Evolutionary conservation across 495 filamentous ascomycete genomes (phyloP).

Genomic region (Penicillium simplicissimum): DNA sequence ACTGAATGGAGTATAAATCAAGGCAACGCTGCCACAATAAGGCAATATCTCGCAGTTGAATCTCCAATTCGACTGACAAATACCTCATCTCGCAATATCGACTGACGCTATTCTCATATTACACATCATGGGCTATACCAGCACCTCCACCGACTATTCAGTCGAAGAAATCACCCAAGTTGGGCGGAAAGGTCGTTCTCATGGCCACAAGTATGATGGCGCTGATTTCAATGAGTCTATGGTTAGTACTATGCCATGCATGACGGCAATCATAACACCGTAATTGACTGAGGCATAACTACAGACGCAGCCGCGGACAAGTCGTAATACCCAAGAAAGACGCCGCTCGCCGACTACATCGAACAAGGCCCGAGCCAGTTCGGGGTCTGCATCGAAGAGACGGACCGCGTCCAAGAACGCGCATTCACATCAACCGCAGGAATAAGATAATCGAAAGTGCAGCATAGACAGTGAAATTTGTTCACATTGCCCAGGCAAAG

Average conservation of each 20-base stretch:
- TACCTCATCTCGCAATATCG: background rate
- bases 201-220: constrained; percentile 11
- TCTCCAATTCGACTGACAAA: background rate
- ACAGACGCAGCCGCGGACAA: background rate
- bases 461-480: background rate
- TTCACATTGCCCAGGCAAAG: no score
- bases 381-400: constrained; percentile 24
- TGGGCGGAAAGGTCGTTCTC: constrained; percentile 5
- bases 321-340: constrained; percentile 4
- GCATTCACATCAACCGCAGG: constrained; percentile 8
- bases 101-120: no score
- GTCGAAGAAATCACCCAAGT: constrained; percentile 10
- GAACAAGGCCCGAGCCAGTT: constrained; percentile 14
- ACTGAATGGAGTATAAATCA: constrained; percentile 5
- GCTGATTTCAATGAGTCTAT: constrained; percentile 6
- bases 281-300: background rate
- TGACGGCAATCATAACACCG: background rate
- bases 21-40: background rate
- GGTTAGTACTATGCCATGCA: background rate
- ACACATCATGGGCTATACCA: background rate
- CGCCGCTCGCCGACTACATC: constrained; percentile 24
- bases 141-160: constrained; percentile 13
- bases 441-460: background rate
- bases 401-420: constrained; percentile 7
- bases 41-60: background rate